phyloP scores from a whole-genome alignment of 768 basidiomycete species.

The Tulasnella sp. region DNA sequence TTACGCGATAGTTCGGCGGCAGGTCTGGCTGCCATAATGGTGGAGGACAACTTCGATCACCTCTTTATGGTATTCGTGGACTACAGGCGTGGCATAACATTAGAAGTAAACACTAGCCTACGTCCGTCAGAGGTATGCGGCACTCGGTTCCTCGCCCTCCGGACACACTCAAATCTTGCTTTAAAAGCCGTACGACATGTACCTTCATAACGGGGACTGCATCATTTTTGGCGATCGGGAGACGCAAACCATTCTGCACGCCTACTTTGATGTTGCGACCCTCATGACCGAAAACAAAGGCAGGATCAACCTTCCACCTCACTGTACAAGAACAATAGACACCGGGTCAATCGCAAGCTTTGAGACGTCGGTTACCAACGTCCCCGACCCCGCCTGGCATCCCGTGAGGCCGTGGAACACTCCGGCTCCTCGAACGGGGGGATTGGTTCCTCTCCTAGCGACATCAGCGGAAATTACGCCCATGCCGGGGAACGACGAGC shows the following conservation, averaged over 20 bases:
- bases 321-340: constrained; percentile 1
- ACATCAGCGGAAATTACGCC: background rate
- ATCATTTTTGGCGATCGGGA: background rate
- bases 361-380: background rate
- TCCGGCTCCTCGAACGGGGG: background rate
- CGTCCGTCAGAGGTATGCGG: background rate
- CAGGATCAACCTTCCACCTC: background rate
- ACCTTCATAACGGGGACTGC: background rate
- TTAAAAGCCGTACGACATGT: background rate
- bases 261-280: background rate
- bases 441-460: background rate
- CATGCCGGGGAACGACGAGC: background rate
- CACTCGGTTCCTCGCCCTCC: background rate
- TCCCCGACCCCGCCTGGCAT: background rate
- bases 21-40: background rate
- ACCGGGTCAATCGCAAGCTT: background rate
- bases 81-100: background rate
- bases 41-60: background rate
- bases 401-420: constrained; percentile 11
- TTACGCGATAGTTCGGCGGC: background rate
- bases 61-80: background rate
- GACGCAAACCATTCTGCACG: background rate
- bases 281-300: background rate
- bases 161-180: background rate
- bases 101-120: background rate